Base-by-base conservation (phyloP, 495 filamentous ascomycete species). In the Polyplosphaeria fusca region DNA sequence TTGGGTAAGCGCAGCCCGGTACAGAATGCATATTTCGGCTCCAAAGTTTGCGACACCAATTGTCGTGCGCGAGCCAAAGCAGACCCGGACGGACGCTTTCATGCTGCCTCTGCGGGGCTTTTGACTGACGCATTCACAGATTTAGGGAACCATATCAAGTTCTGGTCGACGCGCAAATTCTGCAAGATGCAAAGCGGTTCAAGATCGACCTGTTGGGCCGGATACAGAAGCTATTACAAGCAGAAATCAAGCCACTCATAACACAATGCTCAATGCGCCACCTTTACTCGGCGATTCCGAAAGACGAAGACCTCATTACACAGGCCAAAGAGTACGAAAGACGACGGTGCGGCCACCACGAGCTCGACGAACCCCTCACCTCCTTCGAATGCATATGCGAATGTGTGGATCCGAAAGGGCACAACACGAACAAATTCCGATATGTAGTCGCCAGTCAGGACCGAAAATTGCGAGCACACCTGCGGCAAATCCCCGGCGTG, bases 341-440 rank as follows among this genome's bases (percentile, higher is more conserved):
- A 44, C 81, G 93, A 41, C 83, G 92, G 61, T 99, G 93, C 71
- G 86, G 85, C 40, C 93, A 99, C 71, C 85, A 93, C 67, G 84
- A 83, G 51, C 84, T 92, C 52, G 80, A 87, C 9, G 76, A 86
- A 43, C 86, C 91, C 0, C 82, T 95, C 52, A 76, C 82, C 37
- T 82, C 90, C 55, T 68, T 80, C 22, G 88, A 89, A 57, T 99
- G 94, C 68, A 74, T 96, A 22, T 74, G 81, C 42, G 84, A 80
- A 0, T 83, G 93, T 3, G 82, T 96, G 1, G 89, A 89, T 61
- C 86, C 88, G 0, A 86, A 86, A 61, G 68, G 73, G 16, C 81
- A 73, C 54, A 76, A 76, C 19, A 80, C 81, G 63, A 99, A 99
- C 68, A 95, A 91, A 67, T 84, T 96, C 67, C 79, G 91, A 45